Conservation (phyloP, 768 basidiomycete genomes). For the Termitomyces sp. region DNA sequence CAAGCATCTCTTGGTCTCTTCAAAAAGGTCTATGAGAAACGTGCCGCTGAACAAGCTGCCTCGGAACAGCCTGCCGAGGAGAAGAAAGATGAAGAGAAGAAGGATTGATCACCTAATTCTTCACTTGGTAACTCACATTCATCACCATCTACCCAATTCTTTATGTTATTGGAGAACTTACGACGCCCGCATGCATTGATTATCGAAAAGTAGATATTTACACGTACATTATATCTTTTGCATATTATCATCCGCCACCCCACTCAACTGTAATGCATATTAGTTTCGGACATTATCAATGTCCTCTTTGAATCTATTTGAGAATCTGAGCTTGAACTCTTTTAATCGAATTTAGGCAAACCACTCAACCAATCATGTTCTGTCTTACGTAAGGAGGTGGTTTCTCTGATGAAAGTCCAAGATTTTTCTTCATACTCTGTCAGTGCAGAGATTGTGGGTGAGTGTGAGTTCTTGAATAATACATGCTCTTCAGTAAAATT, state of each 20-base stretch:
- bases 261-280: conserved; percentile 11
- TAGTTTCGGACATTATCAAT: neutral
- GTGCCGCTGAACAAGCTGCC: conserved; percentile 61
- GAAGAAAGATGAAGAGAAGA: conserved; percentile 72
- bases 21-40: conserved; percentile 97
- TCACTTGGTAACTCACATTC: neutral
- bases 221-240: conserved; percentile 6
- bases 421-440: neutral
- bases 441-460: neutral
- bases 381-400: neutral
- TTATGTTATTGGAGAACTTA: conserved; percentile 7
- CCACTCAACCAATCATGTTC: neutral
- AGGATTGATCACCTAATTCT: conserved; percentile 48
- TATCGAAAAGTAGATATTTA: conserved; percentile 13
- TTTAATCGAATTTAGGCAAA: neutral
- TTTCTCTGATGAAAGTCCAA: neutral
- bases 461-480: neutral
- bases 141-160: neutral
- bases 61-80: conserved; percentile 33
- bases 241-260: conserved; percentile 6
- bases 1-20: conserved; percentile 93
- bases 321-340: too few relatives aligned
- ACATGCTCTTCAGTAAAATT: conserved; percentile 9
- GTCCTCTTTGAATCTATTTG: too few relatives aligned
- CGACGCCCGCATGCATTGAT: conserved; percentile 12